These are phyloP conservation scores for Flaveria floridana DNA, from an alignment of 140 eudicot species.

Conservation along the genomic window DNA sequence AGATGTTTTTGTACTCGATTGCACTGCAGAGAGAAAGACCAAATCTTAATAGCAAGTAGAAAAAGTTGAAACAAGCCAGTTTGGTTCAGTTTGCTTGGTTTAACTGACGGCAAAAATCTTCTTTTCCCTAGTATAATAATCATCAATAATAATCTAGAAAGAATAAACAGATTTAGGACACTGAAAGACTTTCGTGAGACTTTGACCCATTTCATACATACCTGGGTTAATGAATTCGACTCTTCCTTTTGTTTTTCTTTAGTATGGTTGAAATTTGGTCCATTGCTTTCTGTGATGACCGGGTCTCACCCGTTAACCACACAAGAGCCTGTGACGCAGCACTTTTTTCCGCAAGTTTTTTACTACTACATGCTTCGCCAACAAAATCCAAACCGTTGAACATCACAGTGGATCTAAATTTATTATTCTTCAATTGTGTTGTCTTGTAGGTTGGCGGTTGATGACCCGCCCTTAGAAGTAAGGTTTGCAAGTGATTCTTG, in stretches of 20 bases:
- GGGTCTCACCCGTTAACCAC: conserved; percentile 83
- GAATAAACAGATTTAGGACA: no score
- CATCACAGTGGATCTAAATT: conserved; percentile 58
- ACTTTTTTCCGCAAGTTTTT: conserved; percentile 82
- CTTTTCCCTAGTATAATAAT: no score
- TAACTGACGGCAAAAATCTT: no score
- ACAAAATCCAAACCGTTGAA: conserved; percentile 83
- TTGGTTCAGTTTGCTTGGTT: no score
- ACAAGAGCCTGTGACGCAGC: conserved; percentile 86
- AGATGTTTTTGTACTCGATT: no score
- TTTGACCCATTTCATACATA: no score
- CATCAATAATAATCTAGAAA: no score
- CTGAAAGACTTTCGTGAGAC: no score
- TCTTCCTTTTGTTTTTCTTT: conserved; percentile 59
- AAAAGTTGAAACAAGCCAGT: no score
- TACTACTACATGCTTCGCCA: conserved; percentile 70
- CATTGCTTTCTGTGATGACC: conserved; percentile 50
- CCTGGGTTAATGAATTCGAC: conserved; percentile 35
- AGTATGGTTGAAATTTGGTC: conserved; percentile 59
- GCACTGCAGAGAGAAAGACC: no score
- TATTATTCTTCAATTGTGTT: conserved; percentile 61
- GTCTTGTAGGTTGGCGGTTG: conserved; percentile 78
- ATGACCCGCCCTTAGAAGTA: conserved; percentile 82
- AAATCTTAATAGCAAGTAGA: no score
- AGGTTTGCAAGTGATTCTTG: conserved; percentile 71